Base-by-base conservation (phyloP, 768 basidiomycete genomes). In the Piloderma croceum region DNA sequence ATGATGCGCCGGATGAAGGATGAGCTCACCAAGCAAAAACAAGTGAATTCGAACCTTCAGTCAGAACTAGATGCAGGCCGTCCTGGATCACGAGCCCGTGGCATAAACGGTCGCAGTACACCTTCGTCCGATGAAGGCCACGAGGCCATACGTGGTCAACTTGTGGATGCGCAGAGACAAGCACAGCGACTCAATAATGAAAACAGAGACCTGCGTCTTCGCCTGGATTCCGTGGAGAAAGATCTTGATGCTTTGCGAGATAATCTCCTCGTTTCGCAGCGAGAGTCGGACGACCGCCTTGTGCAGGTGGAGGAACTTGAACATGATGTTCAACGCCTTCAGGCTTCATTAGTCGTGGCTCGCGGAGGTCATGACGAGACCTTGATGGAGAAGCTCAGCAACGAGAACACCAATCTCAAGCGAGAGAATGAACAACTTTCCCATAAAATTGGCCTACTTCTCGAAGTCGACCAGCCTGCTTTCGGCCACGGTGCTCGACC, bases 1-100 rank as follows among this genome's bases (percentile, higher is more conserved):
- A 91, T 98, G 81, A 86, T 97, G 71, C 81, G 91, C 50, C 80
- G 85, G 51, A 90, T 97, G 83, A 89, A 91, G 62, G 94, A 93
- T 42, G 96, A 98, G 56, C 67, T 97, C 42, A 85, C 77, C 49
- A 93, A 87, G 65, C 89, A 94, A 63, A 97, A 96, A 67, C 71
- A 71, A 34, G 62, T 81, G 33, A 93, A 91, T 55, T 69, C 80
- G 32, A 69, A 73, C 42, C 77, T 98, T 20, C 90, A 97, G 57
- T 63, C 74, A n/a, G 90, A 97, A 51, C 70, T 94, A 17, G 90
- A 94, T 42, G 61, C 70, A 2, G 55, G 73, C 19, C 81, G 82
- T n/a, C 72, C 74, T 43, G 76, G 76, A 34, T 71, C 80, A 5
- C 65, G 68, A 55, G 67, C 60, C 39, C 72, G 76, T 35, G 65